Evolutionary conservation across 805 yeast species (phyloP).

Genomic region (Grigorovia transvaalensis): DNA sequence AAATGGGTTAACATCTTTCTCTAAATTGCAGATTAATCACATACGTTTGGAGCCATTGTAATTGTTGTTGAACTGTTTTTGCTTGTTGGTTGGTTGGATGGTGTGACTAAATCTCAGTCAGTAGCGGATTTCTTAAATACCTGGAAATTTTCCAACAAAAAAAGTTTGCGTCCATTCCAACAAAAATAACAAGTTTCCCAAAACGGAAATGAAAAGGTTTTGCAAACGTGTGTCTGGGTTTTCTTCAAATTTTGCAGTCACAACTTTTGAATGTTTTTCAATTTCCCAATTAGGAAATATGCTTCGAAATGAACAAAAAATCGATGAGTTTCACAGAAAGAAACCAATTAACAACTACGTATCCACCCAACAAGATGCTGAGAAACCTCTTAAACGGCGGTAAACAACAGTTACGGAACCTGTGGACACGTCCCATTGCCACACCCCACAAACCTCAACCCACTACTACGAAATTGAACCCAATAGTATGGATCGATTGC

Average conservation of each 20-base stretch:
- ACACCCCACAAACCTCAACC: not conserved
- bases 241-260: not conserved
- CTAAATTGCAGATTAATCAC: slow-evolving; percentile 29
- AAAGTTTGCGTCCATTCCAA: not conserved
- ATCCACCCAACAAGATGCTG: too few species aligned
- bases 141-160: not conserved
- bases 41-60: slow-evolving; percentile 81
- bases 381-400: not conserved
- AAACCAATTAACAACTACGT: too few species aligned
- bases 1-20: too few species aligned
- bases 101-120: not conserved
- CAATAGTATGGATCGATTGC: slow-evolving; percentile 91
- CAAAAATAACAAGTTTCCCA: not conserved
- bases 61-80: slow-evolving; percentile 2
- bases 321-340: too few species aligned
- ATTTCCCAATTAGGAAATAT: not conserved
- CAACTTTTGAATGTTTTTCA: not conserved
- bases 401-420: not conserved
- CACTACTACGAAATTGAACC: slow-evolving; percentile 13
- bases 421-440: not conserved
- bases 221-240: not conserved
- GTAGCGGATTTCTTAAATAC: not conserved
- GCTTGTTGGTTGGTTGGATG: not conserved
- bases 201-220: not conserved
- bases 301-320: too few species aligned